Conservation (phyloP, 106 monocot species). For the Alisma plantagoaquatica region DNA sequence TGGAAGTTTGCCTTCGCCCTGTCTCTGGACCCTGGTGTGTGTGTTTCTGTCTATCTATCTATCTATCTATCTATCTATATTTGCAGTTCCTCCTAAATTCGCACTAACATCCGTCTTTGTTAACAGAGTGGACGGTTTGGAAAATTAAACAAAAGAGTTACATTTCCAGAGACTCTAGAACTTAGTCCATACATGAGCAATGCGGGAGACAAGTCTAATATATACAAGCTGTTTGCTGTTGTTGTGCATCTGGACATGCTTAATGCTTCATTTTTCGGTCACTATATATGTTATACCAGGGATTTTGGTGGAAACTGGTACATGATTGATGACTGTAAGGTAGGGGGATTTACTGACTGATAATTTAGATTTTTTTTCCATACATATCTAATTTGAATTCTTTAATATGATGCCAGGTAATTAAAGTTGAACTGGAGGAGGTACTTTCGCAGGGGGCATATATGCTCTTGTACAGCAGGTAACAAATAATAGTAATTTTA, state of each 20-base stretch:
- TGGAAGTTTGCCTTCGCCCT: no score
- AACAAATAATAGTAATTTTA: no score
- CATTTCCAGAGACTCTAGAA: conserved; percentile 69
- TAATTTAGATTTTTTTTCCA: neutral
- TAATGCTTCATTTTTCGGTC: conserved; percentile 97
- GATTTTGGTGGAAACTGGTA: conserved; percentile 68
- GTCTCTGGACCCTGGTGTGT: no score
- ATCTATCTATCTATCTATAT: no score
- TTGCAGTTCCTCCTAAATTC: no score
- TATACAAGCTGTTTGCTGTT: conserved; percentile 82
- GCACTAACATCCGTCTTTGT: neutral
- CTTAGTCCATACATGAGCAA: conserved; percentile 76
- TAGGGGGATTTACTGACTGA: conserved; percentile 8
- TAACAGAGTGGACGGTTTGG: conserved; percentile 86
- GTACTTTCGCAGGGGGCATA: conserved; percentile 89
- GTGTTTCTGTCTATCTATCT: no score
- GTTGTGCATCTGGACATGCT: conserved; percentile 94
- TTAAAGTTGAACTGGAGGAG: conserved; percentile 61
- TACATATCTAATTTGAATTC: neutral
- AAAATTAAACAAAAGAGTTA: conserved; percentile 86
- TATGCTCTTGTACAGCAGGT: conserved; percentile 96
- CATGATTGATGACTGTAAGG: conserved; percentile 85
- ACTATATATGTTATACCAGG: conserved; percentile 89
- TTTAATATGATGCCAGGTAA: conserved; percentile 37
- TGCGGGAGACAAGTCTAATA: conserved; percentile 31